Base-by-base conservation (phyloP, 2,329 filamentous ascomycete species). In the Fusarium euwallaceae region DNA sequence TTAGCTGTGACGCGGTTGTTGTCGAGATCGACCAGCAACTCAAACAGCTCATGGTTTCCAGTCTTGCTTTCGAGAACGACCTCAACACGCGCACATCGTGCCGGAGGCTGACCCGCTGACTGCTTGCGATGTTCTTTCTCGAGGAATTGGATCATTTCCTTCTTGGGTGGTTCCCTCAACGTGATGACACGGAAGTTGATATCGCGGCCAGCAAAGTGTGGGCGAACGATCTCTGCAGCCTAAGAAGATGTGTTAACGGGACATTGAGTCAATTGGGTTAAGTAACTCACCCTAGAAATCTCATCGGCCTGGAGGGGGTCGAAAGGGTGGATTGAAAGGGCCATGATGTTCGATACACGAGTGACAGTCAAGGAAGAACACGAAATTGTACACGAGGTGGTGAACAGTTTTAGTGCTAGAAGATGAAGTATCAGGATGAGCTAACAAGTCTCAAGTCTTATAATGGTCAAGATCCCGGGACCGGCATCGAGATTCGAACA, bases 141-240 rank as follows among this genome's bases (percentile, higher is more conserved):
- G 0, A 90, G 81, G 64, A 84, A 90, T 0, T 64, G 66, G 6
- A 86, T 71, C 82, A 89, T 83, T 17, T 83, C 79, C n/a, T 80
- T 77, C 78, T 90, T 90, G 1, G 81, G 79, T 0, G 88, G 88
- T 69, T 90, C 88, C 16, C 79, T 78, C 11, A 90, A 82, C 0
- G 86, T 87, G 69, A 89, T 86, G 64, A 87, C 84, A 4, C 87
- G 84, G 73, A 89, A 90, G 65, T 84, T 83, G 9, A 81, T 73
- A 2, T 73, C 70, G 12, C 72, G 63, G 0, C 24, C 63, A 6
- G 68, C 45, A 39, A 82, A 82, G 12, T 68, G 66, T 1, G 72
- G 65, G 1, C 74, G 75, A 0, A 76, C 78, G 39, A 80, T 66
- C 1, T 64, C 62, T 3, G 80, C 75, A 2, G 77, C 74, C 80